phyloP scores from a whole-genome alignment of 2,329 filamentous ascomycete genomes.

The Mycosphaerella arachidis region DNA sequence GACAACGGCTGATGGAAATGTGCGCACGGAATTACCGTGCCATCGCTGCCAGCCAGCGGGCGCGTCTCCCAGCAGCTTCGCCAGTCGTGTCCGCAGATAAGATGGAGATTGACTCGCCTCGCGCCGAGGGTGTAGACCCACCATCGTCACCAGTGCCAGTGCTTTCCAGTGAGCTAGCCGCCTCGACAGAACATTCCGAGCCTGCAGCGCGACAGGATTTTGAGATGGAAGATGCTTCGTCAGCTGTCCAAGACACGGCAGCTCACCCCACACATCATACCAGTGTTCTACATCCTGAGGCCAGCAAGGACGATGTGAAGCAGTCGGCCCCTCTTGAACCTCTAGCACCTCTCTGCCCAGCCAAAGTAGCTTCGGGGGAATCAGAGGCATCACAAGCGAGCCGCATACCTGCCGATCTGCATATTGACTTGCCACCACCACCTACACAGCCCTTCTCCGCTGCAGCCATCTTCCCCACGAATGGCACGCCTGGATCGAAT shows the following conservation, averaged over 20 bases:
- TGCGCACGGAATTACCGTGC: conserved; percentile 31
- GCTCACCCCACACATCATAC: neutral
- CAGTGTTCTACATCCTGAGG: neutral
- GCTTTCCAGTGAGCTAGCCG: neutral
- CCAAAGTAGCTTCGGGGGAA: conserved; percentile 7
- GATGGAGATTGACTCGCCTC: conserved; percentile 21
- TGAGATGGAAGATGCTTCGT: conserved; percentile 19
- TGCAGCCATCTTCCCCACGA: conserved; percentile 21
- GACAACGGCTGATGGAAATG: conserved; percentile 31
- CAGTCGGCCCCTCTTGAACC: conserved; percentile 3
- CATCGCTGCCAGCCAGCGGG: neutral
- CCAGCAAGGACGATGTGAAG: conserved; percentile 1
- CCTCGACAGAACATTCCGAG: neutral
- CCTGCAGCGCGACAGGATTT: conserved; percentile 11
- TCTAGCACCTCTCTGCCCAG: conserved; percentile 9
- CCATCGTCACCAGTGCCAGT: conserved; percentile 5
- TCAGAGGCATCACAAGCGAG: conserved; percentile 4
- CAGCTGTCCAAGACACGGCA: conserved; percentile 6
- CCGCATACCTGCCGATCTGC: conserved; percentile 26
- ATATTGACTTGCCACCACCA: conserved; percentile 33
- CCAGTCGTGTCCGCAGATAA: conserved; percentile 4
- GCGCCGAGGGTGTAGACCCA: neutral
- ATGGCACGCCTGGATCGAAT: conserved; percentile 7
- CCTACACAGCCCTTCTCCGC: conserved; percentile 23
- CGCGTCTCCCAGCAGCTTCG: neutral